Percentiles rank a stretch among this genome's conserved stretches.
These are phyloP conservation scores for Blepharisma japonicum DNA, from an alignment of 73 alveolate species.

Conservation along the genomic window DNA sequence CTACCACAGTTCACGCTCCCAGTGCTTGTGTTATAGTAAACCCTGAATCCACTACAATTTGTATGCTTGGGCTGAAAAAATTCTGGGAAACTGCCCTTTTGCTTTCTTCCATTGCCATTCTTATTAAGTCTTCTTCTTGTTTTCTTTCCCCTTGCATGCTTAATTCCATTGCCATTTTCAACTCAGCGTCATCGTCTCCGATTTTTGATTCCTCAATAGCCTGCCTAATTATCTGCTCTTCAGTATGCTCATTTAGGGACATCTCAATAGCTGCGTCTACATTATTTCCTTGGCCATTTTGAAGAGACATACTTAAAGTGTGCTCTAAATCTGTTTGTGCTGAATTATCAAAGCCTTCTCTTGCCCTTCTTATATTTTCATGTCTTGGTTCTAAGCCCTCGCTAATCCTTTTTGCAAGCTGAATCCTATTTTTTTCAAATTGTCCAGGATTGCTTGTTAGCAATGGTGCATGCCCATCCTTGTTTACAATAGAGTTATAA, in stretches of 20 bases:
- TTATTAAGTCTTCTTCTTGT: conserved; percentile 52
- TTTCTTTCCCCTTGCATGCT: conserved; percentile 24
- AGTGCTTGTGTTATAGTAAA: conserved; percentile 85
- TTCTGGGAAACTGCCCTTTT: not conserved
- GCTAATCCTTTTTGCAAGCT: conserved; percentile 7
- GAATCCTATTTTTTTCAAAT: conserved; percentile 66
- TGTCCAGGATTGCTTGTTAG: conserved; percentile 74
- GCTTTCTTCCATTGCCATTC: conserved; percentile 36
- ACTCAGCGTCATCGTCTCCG: conserved; percentile 46
- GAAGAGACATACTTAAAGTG: conserved; percentile 29
- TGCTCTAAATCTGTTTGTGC: conserved; percentile 42
- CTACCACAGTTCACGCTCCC: conserved; percentile 80
- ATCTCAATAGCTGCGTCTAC: too few species aligned
- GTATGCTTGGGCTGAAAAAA: conserved; percentile 45
- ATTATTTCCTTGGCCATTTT: not conserved
- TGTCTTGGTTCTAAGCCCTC: not conserved
- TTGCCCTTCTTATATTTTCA: not conserved
- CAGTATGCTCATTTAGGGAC: conserved; percentile 23
- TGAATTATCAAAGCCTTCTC: not conserved
- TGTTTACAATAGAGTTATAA: conserved; percentile 88
- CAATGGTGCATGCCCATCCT: conserved; percentile 45
- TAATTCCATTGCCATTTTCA: not conserved
- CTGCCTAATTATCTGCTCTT: conserved; percentile 64
- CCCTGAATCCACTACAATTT: conserved; percentile 61
- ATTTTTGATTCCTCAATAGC: conserved; percentile 59